A percentile compares a stretch with the other conserved stretches of the same genome.
phyloP scores from a whole-genome alignment of 371 early-diverging fungal species.

The Mucor circinelloides region DNA sequence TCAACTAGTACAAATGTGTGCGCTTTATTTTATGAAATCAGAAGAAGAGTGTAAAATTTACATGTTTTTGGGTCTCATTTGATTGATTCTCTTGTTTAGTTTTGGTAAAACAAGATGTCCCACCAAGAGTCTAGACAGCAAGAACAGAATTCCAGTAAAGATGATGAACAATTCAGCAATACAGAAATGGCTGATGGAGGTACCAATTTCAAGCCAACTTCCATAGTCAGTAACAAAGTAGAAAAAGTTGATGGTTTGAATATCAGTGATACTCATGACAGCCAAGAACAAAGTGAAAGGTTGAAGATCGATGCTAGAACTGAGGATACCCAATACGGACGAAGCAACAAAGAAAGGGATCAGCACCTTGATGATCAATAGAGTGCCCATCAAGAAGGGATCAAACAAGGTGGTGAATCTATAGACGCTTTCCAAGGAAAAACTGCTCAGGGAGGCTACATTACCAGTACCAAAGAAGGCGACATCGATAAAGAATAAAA shows the following conservation, averaged over 20 bases:
- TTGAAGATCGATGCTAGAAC: conserved; percentile 72
- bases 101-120: conserved; percentile 47
- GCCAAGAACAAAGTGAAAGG: conserved; percentile 84
- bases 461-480: conserved; percentile 98
- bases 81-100: conserved; percentile 8
- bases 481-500: conserved; percentile 88
- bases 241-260: conserved; percentile 96
- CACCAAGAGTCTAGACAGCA: conserved; percentile 61
- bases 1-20: too few species aligned
- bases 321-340: conserved; percentile 77
- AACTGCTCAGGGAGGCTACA: conserved; percentile 86
- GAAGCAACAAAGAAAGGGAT: conserved; percentile 92
- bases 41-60: not conserved
- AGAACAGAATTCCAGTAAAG: conserved; percentile 75
- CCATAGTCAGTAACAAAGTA: conserved; percentile 91
- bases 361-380: conserved; percentile 86
- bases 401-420: conserved; percentile 88
- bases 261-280: conserved; percentile 84
- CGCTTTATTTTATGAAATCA: not conserved
- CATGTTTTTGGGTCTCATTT: conserved; percentile 20
- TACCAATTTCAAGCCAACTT: conserved; percentile 97
- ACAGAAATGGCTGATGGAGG: conserved; percentile 88
- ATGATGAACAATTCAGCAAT: conserved; percentile 85
- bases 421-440: conserved; percentile 89
- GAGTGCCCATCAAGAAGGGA: conserved; percentile 88